Evolutionary conservation across 371 early-diverging fungal species (phyloP).

Genomic region (Dichotomocladium elegans): DNA sequence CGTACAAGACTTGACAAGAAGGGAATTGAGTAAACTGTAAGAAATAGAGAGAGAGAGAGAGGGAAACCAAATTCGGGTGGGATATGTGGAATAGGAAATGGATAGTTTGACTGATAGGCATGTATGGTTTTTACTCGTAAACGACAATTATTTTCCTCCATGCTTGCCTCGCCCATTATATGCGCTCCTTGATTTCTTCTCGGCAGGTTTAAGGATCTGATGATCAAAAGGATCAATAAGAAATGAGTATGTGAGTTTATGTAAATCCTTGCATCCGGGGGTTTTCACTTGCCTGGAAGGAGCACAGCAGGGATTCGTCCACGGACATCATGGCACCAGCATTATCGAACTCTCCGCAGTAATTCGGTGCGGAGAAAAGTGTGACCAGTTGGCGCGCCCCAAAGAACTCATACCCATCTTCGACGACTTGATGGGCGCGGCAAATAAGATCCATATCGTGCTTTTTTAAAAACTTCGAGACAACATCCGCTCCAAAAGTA

Average conservation of each 20-base stretch:
- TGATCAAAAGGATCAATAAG: too few relatives aligned
- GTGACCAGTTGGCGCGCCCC: constrained; percentile 92
- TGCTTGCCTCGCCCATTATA: constrained; percentile 10
- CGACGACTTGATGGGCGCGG: constrained; percentile 96
- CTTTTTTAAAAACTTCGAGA: constrained; percentile 85
- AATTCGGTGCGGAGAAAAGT: constrained; percentile 94
- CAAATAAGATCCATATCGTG: constrained; percentile 91
- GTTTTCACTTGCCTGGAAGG: constrained; percentile 58
- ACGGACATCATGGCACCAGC: constrained; percentile 98
- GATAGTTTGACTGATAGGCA: too few relatives aligned
- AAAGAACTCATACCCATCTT: constrained; percentile 96
- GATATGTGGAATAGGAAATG: too few relatives aligned
- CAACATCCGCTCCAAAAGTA: constrained; percentile 86
- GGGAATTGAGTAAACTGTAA: too few relatives aligned
- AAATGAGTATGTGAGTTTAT: background rate
- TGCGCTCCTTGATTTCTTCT: constrained; percentile 51
- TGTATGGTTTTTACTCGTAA: too few relatives aligned
- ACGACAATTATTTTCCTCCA: too few relatives aligned
- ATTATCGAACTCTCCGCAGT: constrained; percentile 95
- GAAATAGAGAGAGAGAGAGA: too few relatives aligned
- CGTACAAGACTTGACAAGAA: too few relatives aligned
- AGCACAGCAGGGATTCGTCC: constrained; percentile 90
- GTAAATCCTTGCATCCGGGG: background rate
- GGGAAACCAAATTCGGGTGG: too few relatives aligned
- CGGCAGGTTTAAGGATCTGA: constrained; percentile 81